These are phyloP conservation scores for Populus trichocarpa DNA, from an alignment of 441 rosid species.

Conservation along the genomic window DNA sequence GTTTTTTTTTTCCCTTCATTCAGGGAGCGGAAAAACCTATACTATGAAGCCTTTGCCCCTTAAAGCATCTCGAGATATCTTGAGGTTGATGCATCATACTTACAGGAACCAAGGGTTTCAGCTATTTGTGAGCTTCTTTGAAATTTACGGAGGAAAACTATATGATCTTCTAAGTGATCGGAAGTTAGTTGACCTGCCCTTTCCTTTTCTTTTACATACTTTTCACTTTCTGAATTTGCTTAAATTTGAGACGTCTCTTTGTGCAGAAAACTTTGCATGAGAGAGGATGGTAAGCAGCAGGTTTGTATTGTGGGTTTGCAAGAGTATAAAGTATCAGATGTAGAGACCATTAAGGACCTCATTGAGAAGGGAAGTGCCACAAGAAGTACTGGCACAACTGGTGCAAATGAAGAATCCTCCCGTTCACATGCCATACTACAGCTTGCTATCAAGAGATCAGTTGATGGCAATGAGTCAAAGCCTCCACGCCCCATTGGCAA, in stretches of 20 bases:
- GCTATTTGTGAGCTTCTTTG: constrained; percentile 91
- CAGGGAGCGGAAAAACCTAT: constrained; percentile 98
- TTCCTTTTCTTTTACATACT: constrained; percentile 17
- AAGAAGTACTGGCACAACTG: constrained; percentile 94
- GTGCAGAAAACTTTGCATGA: constrained; percentile 94
- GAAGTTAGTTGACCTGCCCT: constrained; percentile 54
- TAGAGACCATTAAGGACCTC: constrained; percentile 82
- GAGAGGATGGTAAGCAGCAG: constrained; percentile 99
- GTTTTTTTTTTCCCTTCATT: constrained; percentile 16
- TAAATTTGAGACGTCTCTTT: constrained; percentile 23
- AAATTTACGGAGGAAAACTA: constrained; percentile 96
- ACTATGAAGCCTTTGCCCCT: constrained; percentile 98
- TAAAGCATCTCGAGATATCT: constrained; percentile 86
- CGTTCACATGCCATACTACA: constrained; percentile 99
- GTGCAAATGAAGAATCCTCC: constrained; percentile 99
- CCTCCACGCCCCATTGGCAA: constrained; percentile 90
- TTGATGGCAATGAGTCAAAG: constrained; percentile 72
- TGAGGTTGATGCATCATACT: constrained; percentile 91
- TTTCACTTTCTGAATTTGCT: constrained; percentile 15
- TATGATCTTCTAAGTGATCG: constrained; percentile 89
- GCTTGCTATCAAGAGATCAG: constrained; percentile 85
- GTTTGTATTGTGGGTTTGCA: constrained; percentile 99
- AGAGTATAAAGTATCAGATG: constrained; percentile 91
- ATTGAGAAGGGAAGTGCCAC: constrained; percentile 90
- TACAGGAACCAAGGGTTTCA: constrained; percentile 91